Base-by-base conservation (phyloP, 352 stramenopile genomes). In the Phytophthora pseudosyringae region DNA sequence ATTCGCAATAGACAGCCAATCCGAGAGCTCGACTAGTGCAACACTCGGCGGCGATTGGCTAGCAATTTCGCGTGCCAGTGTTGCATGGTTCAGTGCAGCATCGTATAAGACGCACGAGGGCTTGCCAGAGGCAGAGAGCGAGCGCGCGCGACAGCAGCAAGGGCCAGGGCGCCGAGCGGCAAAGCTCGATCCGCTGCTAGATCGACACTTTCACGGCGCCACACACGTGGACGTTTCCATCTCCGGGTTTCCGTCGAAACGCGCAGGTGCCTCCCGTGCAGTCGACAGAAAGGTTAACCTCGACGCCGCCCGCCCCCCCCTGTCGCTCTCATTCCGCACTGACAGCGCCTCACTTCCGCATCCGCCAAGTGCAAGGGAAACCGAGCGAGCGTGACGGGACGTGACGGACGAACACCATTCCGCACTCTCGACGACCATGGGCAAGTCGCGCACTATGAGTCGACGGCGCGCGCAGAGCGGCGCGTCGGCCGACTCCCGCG, bases 81-180 rank as follows among this genome's bases (percentile, higher is more conserved):
- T 43, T 51, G 31, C 46, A 35, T 57, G 47, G 62, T 52, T 69
- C 53, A 54, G 46, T 62, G 51, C 50, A 46, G 29, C 59, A 60
- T 70, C 54, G 64, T 67, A 67, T 58, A 67, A 71, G 48, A 71
- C 63, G 16, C 49, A 54, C 51, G 25, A 47, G 52, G 59, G 32
- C 33, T 26, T 33, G 11, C 38, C 46, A 59, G 15, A 59, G 62
- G 54, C 54, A 71, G 51, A 72, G 64, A 67, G 58, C 50, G 52
- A 68, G 47, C 43, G 41, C 43, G 32, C 35, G 26, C 28, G 47
- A 63, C 57, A 52, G 40, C 57, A 62, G 25, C 35, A 45, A 64
- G 49, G 32, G 43, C 35, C 31, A 58, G 41, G 28, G 7, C 7
- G 41, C 12, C 8, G 31, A 21, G 21, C 38, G 12, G 40, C 40